Evolutionary conservation across 768 basidiomycete genomes (phyloP), one percentile per base, ranked within the genome.

Genomic region (Dioszegia crocea): DNA sequence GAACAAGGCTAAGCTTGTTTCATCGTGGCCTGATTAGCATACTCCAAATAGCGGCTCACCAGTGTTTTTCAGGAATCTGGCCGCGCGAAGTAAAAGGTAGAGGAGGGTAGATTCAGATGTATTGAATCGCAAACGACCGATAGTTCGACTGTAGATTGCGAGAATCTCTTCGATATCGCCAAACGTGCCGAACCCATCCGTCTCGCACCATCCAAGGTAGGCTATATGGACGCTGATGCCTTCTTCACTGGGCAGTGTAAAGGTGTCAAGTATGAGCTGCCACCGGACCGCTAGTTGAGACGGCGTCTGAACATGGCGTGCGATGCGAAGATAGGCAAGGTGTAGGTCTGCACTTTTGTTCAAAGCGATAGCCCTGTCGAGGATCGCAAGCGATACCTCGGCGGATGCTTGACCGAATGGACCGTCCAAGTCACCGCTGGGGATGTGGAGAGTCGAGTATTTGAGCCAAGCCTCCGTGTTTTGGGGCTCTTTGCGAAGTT

Each of bases 381-480:
- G 64, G 30, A 78, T 74, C 3, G 76, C 67, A 9, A 79, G 63
- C 24, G 77, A 75, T 57, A 79, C 68, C 53, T 78, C 77, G 59
- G 51, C 51, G 5, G 36, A 26, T 4, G 38, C 36, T 26, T 39
- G 23, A 27, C 71, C 64, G 21, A 58, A 29, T 5, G 46, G 56
- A 14, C 51, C 58, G 26, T 43, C 40, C 9, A 45, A 19, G 1
- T 24, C 24, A 24, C 31, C 30, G 2, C 44, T 6, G 11, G 50
- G 21, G 17, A 53, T 6, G n/a, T 53, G 61, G 4, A 63, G 54
- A 19, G 29, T 54, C 0, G 70, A 47, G 48, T 76, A 77, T 14
- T 41, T 66, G 36, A 78, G 66, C 78, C 78, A 79, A 1, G 44
- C 44, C 0, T 64, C 54, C 27, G 72, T 50, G 61, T 77, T 68